These are phyloP conservation scores for Themeda triandra DNA, from an alignment of 176 grass and related monocot species.

Conservation along the genomic window DNA sequence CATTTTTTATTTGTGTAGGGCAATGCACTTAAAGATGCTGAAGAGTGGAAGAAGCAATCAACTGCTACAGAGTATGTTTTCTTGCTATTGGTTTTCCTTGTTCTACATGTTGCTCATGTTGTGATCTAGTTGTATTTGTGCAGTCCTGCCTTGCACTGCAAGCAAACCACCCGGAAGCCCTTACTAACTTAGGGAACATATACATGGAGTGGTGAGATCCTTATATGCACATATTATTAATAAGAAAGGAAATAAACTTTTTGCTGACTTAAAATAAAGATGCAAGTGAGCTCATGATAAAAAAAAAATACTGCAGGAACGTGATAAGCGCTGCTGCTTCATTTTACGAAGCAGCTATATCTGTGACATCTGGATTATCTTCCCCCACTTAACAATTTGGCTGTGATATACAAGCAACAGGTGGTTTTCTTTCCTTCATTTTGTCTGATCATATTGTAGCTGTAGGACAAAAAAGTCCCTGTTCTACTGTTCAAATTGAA, in stretches of 20 bases:
- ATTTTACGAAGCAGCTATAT: slow-evolving; percentile 81
- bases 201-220: slow-evolving; percentile 87
- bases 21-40: slow-evolving; percentile 93
- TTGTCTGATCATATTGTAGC: not conserved
- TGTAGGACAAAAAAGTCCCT: not conserved
- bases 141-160: slow-evolving; percentile 83
- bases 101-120: slow-evolving; percentile 9
- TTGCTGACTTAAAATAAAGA: not conserved
- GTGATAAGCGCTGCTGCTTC: slow-evolving; percentile 64
- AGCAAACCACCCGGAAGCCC: slow-evolving; percentile 88
- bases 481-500: not conserved
- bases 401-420: slow-evolving; percentile 95
- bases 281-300: not conserved
- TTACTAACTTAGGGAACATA: slow-evolving; percentile 88
- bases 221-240: slow-evolving; percentile 5
- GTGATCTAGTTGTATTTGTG: slow-evolving; percentile 27
- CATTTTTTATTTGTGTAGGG: slow-evolving; percentile 43
- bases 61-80: slow-evolving; percentile 65
- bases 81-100: not conserved
- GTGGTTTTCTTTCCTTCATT: not conserved
- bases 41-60: slow-evolving; percentile 88
- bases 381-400: slow-evolving; percentile 91
- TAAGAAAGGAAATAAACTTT: not conserved
- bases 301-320: slow-evolving; percentile 53
- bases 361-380: slow-evolving; percentile 79